Base-by-base conservation (phyloP, 2,329 filamentous ascomycete genomes). In the Aspergillus eucalypticola region DNA sequence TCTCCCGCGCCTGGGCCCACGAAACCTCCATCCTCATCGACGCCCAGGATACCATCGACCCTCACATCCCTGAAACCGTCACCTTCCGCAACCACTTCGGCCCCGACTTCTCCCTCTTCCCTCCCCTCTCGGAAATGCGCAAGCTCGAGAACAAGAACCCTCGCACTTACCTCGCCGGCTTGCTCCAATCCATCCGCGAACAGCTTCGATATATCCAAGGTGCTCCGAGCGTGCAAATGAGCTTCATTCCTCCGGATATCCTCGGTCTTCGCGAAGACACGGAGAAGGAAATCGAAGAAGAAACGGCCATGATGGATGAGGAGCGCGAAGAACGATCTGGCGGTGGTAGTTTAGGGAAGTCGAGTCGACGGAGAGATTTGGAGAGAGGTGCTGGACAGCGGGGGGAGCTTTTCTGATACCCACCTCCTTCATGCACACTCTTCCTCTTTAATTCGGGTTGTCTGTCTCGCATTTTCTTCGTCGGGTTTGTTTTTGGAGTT, bases 1-100 rank as follows among this genome's bases (percentile, higher is more conserved):
- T 99, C 6, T 95, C 95, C 44, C 90, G 95, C 56, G 92, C 94
- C 29, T 99, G 95, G 95, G 92, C 93, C 23, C 94, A 96, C 77
- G 95, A 99, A 79, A 99, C 95, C 11, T 90, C 90, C 62, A 91
- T 98, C 67, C 92, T 92, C 61, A 90, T 96, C 64, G 88, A 88
- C 66, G 88, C 87, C 59, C 83, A 90, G 61, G 83, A 89, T 64
- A 84, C 86, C 59, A 88, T 97, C 64, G 80, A 85, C 73, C 85
- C 89, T 17, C 84, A 86, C 11, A 88, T 98, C 27, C 94, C 95
- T 0, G 78, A 85, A 38, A 88, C 96, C 69, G 87, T 94, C 7
- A 91, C 92, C 0, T 96, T 94, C 82, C 87, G 92, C 60, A 88
- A 91, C 64, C 92, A 96, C 64, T 99, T 99, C 78, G 87, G 90